Conservation (phyloP, 2,329 filamentous ascomycete species). For the Apiospora arundinis region DNA sequence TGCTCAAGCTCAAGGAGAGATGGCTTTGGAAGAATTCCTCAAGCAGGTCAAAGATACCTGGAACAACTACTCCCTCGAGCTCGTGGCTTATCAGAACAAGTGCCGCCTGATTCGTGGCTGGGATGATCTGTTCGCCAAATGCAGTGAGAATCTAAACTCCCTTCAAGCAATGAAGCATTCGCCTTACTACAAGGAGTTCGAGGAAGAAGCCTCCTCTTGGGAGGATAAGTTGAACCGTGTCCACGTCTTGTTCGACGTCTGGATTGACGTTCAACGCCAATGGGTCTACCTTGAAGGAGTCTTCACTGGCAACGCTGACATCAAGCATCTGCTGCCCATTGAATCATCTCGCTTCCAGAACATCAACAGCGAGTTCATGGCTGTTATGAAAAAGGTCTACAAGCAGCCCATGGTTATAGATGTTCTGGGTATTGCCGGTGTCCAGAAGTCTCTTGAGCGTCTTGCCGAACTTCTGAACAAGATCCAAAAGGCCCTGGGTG, state of each 20-base stretch:
- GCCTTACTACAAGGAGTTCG: slow-evolving; percentile 98
- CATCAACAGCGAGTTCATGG: slow-evolving; percentile 98
- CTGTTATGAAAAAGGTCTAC: slow-evolving; percentile 99
- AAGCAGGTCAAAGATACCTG: slow-evolving; percentile 96
- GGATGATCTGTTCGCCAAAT: slow-evolving; percentile 98
- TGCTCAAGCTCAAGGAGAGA: slow-evolving; percentile 93
- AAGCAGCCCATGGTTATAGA: slow-evolving; percentile 96
- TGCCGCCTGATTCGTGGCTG: slow-evolving; percentile 96
- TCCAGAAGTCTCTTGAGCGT: slow-evolving; percentile 94
- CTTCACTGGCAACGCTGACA: slow-evolving; percentile 97
- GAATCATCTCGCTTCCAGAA: slow-evolving; percentile 98
- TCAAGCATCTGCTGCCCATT: slow-evolving; percentile 95
- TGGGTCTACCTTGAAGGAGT: slow-evolving; percentile 99
- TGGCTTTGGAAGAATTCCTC: slow-evolving; percentile 97
- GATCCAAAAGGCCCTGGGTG: slow-evolving; percentile 97
- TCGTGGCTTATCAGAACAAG: slow-evolving; percentile 98
- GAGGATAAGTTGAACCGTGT: slow-evolving; percentile 98
- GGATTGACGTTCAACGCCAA: slow-evolving; percentile 99
- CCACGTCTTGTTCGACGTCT: slow-evolving; percentile 97
- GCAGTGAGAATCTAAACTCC: slow-evolving; percentile 96
- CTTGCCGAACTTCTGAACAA: slow-evolving; percentile 97
- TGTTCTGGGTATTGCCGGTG: slow-evolving; percentile 92
- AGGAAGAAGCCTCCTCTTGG: slow-evolving; percentile 95
- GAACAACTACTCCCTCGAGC: slow-evolving; percentile 92
- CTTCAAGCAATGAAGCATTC: slow-evolving; percentile 99